Percentiles rank a stretch among this genome's conserved stretches.
Conservation (phyloP, 2,329 filamentous ascomycete genomes). For the Intubia oerlemansii region DNA sequence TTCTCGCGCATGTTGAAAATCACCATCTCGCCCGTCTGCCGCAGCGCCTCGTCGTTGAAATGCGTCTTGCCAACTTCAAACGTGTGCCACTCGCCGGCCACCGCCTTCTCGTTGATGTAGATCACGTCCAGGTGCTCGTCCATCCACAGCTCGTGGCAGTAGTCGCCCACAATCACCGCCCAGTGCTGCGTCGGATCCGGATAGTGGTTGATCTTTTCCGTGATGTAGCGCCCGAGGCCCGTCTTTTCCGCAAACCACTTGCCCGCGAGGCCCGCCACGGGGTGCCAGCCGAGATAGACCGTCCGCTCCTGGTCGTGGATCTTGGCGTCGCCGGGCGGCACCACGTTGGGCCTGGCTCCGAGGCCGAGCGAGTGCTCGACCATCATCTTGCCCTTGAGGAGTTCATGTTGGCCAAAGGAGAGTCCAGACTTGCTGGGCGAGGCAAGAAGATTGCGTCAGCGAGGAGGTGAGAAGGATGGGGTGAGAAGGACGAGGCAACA, state of each 20-base stretch:
- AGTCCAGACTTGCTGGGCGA: constrained; percentile 3
- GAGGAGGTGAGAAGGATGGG: background rate
- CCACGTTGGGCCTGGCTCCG: constrained; percentile 20
- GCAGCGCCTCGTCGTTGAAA: constrained; percentile 31
- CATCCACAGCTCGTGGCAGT: constrained; percentile 38
- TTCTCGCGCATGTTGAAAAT: constrained; percentile 28
- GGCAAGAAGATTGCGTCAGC: no score
- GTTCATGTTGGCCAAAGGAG: constrained; percentile 9
- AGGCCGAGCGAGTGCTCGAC: constrained; percentile 23
- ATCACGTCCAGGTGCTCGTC: constrained; percentile 34
- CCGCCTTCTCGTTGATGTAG: constrained; percentile 29
- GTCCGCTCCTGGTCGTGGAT: constrained; percentile 16
- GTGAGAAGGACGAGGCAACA: background rate
- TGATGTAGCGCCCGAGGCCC: constrained; percentile 32
- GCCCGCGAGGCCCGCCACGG: constrained; percentile 30
- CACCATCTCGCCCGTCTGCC: constrained; percentile 26
- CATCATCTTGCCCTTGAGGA: constrained; percentile 18
- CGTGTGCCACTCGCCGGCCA: constrained; percentile 24
- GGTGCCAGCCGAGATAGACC: constrained; percentile 36
- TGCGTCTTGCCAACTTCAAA: constrained; percentile 29
- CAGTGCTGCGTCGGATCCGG: constrained; percentile 39
- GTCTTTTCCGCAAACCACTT: constrained; percentile 38
- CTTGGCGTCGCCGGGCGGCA: constrained; percentile 18
- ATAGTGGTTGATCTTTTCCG: constrained; percentile 28
- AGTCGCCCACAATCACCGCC: constrained; percentile 34